A percentile compares a stretch with the other conserved stretches of the same genome.
These are phyloP conservation scores for Protomyces arabidopsidicola DNA, from an alignment of 1,139 yeast species.

Conservation along the genomic window DNA sequence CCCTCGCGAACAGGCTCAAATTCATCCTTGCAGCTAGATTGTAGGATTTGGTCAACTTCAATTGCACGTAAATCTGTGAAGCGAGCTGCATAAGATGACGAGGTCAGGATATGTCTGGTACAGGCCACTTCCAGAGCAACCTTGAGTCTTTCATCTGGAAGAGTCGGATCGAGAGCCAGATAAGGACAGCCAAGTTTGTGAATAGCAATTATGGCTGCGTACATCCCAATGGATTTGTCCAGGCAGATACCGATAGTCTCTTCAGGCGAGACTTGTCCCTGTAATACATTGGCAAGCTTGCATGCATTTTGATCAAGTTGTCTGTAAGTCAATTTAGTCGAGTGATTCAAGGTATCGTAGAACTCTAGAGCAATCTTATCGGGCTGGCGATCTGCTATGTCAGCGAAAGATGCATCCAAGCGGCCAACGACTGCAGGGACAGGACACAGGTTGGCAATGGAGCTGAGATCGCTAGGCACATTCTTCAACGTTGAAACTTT, in stretches of 20 bases:
- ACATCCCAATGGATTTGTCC: conserved; percentile 31
- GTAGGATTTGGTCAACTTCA: background rate
- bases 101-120: conserved; percentile 3
- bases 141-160: conserved; percentile 29
- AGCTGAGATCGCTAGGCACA: background rate
- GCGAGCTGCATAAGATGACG: background rate
- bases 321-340: conserved; percentile 10
- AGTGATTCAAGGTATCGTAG: background rate
- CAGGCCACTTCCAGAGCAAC: conserved; percentile 7
- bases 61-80: background rate
- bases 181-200: conserved; percentile 33
- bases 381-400: background rate
- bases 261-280: background rate
- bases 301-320: conserved; percentile 14
- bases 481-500: background rate
- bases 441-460: background rate
- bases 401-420: conserved; percentile 6
- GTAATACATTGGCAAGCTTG: conserved; percentile 13
- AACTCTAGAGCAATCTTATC: conserved; percentile 14
- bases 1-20: conserved; percentile 43
- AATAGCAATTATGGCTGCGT: conserved; percentile 31
- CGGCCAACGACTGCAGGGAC: background rate
- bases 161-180: conserved; percentile 31
- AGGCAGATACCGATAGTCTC: conserved; percentile 29
- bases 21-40: background rate